Percentiles rank a stretch among this genome's conserved stretches.
Conservation (phyloP, 805 yeast species). For the Ogataea ganodermae region DNA sequence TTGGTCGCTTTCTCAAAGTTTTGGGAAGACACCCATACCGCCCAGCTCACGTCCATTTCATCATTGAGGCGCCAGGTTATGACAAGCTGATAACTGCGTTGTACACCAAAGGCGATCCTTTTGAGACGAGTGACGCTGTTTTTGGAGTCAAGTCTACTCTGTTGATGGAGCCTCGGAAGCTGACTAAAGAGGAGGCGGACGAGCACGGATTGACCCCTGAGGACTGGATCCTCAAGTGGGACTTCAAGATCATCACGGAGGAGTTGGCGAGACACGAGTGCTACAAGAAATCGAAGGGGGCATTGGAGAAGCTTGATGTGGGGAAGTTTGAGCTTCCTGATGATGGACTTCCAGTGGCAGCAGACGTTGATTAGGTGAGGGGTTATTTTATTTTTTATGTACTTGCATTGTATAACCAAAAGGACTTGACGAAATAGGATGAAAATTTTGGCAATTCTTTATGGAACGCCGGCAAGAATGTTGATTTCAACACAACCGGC, state of each 20-base stretch:
- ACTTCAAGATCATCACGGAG: conserved; percentile 7
- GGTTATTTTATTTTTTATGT: too few relatives aligned
- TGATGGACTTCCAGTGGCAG: conserved; percentile 7
- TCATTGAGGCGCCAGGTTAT: conserved; percentile 8
- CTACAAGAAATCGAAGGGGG: conserved; percentile 6
- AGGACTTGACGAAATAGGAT: too few relatives aligned
- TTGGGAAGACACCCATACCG: conserved; percentile 14
- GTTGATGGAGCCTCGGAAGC: conserved; percentile 10
- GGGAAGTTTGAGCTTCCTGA: background rate
- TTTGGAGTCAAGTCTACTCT: conserved; percentile 14
- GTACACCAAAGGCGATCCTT: conserved; percentile 12
- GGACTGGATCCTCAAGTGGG: conserved; percentile 12
- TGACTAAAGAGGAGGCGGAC: conserved; percentile 7
- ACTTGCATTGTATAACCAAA: too few relatives aligned
- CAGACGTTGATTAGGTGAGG: conserved; percentile 9
- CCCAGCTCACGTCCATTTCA: conserved; percentile 14
- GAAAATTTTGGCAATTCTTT: background rate
- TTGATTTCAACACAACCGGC: conserved; percentile 17
- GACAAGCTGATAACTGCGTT: conserved; percentile 12
- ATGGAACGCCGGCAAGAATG: conserved; percentile 13
- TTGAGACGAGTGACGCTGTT: conserved; percentile 14
- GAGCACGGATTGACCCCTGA: conserved; percentile 2
- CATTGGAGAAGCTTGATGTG: background rate
- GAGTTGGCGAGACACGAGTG: conserved; percentile 5
- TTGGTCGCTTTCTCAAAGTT: conserved; percentile 8